These are phyloP conservation scores for Eragrostis tef DNA, from an alignment of 202 grass and related monocot genomes.

Conservation along the genomic window DNA sequence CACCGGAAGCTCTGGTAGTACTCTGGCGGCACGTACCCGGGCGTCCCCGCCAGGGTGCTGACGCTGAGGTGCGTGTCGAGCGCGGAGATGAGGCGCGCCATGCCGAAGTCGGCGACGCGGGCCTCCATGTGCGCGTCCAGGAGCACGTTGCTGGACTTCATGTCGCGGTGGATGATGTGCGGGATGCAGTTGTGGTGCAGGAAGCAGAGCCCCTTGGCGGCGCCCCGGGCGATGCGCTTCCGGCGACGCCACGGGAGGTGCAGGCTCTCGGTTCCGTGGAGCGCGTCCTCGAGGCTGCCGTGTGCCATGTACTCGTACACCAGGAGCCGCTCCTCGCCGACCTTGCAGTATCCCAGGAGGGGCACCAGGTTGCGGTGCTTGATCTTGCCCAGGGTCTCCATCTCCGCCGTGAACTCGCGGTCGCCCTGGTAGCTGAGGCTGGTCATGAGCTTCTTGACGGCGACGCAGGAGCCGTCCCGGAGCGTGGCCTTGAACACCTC, in stretches of 20 bases:
- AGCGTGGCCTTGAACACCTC: slow-evolving; percentile 94
- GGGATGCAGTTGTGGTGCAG: slow-evolving; percentile 97
- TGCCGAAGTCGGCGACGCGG: slow-evolving; percentile 79
- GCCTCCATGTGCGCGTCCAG: slow-evolving; percentile 75
- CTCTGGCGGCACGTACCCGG: slow-evolving; percentile 85
- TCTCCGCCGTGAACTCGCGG: slow-evolving; percentile 92
- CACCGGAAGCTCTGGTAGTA: slow-evolving; percentile 98
- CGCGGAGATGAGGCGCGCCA: slow-evolving; percentile 80
- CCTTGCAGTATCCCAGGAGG: slow-evolving; percentile 82
- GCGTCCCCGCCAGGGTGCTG: slow-evolving; percentile 85
- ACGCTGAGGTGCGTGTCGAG: slow-evolving; percentile 92
- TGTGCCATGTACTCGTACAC: slow-evolving; percentile 87
- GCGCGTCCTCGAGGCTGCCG: slow-evolving; percentile 80
- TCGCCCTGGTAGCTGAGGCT: slow-evolving; percentile 90
- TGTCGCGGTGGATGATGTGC: slow-evolving; percentile 96
- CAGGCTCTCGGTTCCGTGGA: slow-evolving; percentile 43
- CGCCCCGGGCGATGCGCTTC: slow-evolving; percentile 65
- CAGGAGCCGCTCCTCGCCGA: slow-evolving; percentile 86
- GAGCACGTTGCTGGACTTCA: slow-evolving; percentile 96
- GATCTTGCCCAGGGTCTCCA: slow-evolving; percentile 95
- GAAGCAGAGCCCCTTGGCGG: slow-evolving; percentile 76
- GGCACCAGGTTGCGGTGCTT: slow-evolving; percentile 86
- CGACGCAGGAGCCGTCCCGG: slow-evolving; percentile 77
- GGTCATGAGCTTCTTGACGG: slow-evolving; percentile 83
- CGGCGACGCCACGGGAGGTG: slow-evolving; percentile 47